Base-by-base conservation (phyloP, 2,329 filamentous ascomycete genomes). In the Ceratocystis huliohia region DNA sequence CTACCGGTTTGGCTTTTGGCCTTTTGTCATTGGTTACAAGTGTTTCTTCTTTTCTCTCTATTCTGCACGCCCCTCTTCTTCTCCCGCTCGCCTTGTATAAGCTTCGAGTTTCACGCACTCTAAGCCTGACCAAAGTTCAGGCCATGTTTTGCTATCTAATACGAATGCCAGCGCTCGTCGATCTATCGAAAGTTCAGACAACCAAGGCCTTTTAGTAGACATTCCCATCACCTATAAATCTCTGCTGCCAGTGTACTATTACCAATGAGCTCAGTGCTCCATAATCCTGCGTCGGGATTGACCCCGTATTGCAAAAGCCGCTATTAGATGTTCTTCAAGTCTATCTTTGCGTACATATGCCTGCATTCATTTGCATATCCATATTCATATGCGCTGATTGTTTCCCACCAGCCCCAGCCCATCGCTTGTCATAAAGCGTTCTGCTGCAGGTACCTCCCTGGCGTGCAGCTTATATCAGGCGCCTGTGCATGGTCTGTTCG, bases 381-480 rank as follows among this genome's bases (percentile, higher is more conserved):
- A 1, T 53, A 53, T 1, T 8, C 10, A 20, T 28, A 53, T 22
- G 22, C 48, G 22, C 8, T 3, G 13, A 28, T 25, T 53, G 48
- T 25, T 41, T 33, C 48, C 10, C n/a, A 3, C 28, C 25, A 25
- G 48, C 48, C 56, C 13, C 56, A 59, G 25, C 3, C 17, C 20
- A 8, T 59, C 15, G 17, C 56, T 59, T 59, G 56, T 59, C 56
- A 59, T 22, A 20, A 37, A 5, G 25, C 30, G 33, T 30, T 8
- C 56, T 59, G 33, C 56, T 59, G 56, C 56, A 59, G 56, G 56
- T 59, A 59, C 56, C 56, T 59, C 56, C 56, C 56, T 33, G 56
- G 56, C 17, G 56, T 59, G 56, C 56, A 59, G 56, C 56, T 59
- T 59, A 20, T 30, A 37, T 37, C 48, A 20, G 7, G 28, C 8